Percentiles rank a stretch among this genome's conserved stretches.
phyloP scores from a whole-genome alignment of 306 rosid species.

The Quercus cerris region DNA sequence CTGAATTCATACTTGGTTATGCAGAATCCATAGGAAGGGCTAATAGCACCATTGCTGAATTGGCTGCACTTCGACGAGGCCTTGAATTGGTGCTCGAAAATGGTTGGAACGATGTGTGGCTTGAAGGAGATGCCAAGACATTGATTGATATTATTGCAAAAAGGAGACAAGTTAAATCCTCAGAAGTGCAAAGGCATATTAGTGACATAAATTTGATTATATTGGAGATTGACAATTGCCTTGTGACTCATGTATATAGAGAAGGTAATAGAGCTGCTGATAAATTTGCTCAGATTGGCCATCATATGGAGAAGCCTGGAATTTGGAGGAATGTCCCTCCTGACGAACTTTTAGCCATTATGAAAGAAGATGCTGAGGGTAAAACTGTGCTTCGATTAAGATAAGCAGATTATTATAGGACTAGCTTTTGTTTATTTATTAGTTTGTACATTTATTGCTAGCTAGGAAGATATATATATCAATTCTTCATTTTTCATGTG shows the following conservation, averaged over 20 bases:
- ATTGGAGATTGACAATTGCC: slow-evolving; percentile 32
- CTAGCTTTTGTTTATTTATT: background rate
- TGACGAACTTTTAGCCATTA: slow-evolving; percentile 35
- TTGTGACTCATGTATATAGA: slow-evolving; percentile 54
- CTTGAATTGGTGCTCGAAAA: slow-evolving; percentile 66
- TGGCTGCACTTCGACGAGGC: slow-evolving; percentile 53
- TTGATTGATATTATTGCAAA: slow-evolving; percentile 50
- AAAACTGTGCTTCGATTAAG: slow-evolving; percentile 50
- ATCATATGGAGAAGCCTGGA: slow-evolving; percentile 40
- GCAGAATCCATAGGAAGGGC: slow-evolving; percentile 65
- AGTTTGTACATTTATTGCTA: background rate
- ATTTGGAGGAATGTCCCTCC: slow-evolving; percentile 60
- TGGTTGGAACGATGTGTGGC: slow-evolving; percentile 71
- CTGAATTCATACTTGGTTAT: slow-evolving; percentile 68
- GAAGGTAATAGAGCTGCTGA: slow-evolving; percentile 74
- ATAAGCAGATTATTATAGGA: background rate
- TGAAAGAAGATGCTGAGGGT: slow-evolving; percentile 69
- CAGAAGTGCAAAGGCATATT: slow-evolving; percentile 43
- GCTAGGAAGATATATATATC: background rate
- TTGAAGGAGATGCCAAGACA: slow-evolving; percentile 71
- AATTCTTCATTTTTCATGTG: background rate
- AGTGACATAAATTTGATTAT: slow-evolving; percentile 43
- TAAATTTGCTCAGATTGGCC: slow-evolving; percentile 66
- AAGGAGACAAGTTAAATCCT: slow-evolving; percentile 43
- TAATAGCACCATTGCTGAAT: slow-evolving; percentile 61